These are phyloP conservation scores for Selenicereus undatus DNA, from an alignment of 148 eudicot genomes.

Conservation along the genomic window DNA sequence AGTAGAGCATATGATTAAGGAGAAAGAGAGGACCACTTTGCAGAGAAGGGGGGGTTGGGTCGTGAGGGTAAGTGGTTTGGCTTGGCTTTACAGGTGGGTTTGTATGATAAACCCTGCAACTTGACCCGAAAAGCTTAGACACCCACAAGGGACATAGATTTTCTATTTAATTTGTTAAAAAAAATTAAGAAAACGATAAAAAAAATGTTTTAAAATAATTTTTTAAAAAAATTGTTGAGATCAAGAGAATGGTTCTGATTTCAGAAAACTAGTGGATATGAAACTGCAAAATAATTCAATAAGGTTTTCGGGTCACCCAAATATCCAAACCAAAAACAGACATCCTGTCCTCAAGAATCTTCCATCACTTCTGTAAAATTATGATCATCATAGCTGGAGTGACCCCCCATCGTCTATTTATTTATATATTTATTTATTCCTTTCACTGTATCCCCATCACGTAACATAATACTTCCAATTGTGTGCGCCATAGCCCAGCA, in stretches of 20 bases:
- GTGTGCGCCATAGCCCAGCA: neutral
- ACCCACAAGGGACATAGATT: conserved; percentile 7
- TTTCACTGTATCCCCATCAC: too few species aligned
- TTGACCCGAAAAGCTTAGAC: neutral
- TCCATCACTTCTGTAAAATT: conserved; percentile 25
- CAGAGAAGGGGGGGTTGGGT: neutral
- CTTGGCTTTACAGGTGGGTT: conserved; percentile 33
- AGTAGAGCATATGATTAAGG: conserved; percentile 9
- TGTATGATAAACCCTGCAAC: conserved; percentile 10
- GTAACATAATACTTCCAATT: too few species aligned
- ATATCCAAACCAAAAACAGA: conserved; percentile 14
- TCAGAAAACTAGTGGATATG: conserved; percentile 19
- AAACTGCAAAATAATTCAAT: conserved; percentile 16
- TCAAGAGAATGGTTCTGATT: neutral
- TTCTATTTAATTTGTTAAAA: neutral
- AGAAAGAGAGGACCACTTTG: conserved; percentile 25
- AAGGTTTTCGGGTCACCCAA: conserved; percentile 13
- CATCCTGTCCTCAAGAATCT: conserved; percentile 33
- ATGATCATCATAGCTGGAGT: conserved; percentile 19
- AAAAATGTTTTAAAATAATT: neutral
- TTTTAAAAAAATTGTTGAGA: neutral
- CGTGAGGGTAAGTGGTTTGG: conserved; percentile 16
- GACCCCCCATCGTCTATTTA: conserved; percentile 17
- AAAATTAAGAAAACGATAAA: neutral
- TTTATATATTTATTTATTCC: neutral